Percentiles rank a stretch among this genome's conserved stretches.
Conservation (phyloP, 208 protist genomes). For the Tritrichomonas foetus region DNA sequence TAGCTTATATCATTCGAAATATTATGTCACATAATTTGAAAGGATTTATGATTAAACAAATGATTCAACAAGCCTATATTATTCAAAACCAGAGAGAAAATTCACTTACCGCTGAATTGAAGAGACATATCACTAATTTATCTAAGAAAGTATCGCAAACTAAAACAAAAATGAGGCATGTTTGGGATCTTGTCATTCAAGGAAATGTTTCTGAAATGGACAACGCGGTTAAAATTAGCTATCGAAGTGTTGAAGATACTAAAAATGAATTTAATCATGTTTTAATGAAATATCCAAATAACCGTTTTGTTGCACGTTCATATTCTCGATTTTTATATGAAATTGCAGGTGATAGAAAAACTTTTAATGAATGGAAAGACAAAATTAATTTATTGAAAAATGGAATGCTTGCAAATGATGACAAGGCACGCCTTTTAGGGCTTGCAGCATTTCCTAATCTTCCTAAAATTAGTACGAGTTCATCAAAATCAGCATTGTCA, state of each 20-base stretch:
- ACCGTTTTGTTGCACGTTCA: neutral
- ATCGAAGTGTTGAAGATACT: neutral
- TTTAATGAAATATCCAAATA: neutral
- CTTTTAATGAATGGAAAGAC: neutral
- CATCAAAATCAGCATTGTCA: neutral
- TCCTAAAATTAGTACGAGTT: neutral
- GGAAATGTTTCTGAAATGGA: neutral
- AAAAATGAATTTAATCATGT: neutral
- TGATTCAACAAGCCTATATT: neutral
- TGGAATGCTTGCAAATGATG: neutral
- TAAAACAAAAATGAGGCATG: neutral
- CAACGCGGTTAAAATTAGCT: neutral
- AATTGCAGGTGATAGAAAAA: neutral
- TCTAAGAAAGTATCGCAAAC: neutral
- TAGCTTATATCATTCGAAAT: neutral
- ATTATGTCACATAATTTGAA: neutral
- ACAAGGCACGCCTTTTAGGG: neutral
- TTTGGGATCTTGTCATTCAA: conserved; percentile 7
- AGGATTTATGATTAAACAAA: neutral
- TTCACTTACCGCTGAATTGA: neutral
- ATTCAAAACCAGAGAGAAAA: neutral
- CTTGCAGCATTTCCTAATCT: neutral
- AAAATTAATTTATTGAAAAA: neutral
- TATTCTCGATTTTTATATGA: neutral
- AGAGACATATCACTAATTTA: neutral